Evolutionary conservation across 202 grass and related monocot species (phyloP), one percentile per base, ranked within the genome.

Genomic region (Panicum virgatum): DNA sequence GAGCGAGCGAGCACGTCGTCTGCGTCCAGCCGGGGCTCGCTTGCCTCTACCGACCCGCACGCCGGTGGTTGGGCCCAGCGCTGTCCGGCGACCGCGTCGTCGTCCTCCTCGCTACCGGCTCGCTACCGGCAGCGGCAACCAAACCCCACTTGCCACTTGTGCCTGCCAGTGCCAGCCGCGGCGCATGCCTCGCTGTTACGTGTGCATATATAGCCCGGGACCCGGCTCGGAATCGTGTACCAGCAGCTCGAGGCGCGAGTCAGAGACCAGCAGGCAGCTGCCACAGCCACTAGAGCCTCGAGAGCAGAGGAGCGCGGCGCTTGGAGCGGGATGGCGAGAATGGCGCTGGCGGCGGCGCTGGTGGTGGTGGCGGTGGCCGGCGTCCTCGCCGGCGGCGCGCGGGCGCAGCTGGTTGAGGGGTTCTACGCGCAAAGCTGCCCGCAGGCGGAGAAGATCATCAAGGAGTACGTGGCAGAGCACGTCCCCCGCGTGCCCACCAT

Each of bases 391-490:
- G 87, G 82, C 48, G 73, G 77, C 76, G 72, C 45, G 66, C 23
- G 44, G 16, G 81, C 53, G 73, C 69, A 80, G 82, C 88, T 98
- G 9, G 51, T 62, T 64, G 44, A 90, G 8, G 92, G 86, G 14
- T 98, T 85, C 88, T 98, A 98, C 88, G 63, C 12, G 15, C 63
- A 79, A 20, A 93, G 72, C 67, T 98, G 95, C 78, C 95, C 95
- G 4, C 76, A 79, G 30, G 92, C 95, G 52, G 95, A 95, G 90
- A 48, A 87, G 83, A 68, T 98, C 75, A 85, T 98, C 60, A 45
- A 69, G 62, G 76, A 75, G 13, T 98, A 88, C 90, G 88, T 90
- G 5, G 40, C 23, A 82, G 53, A 58, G 59, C 95, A 98, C 80
- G 20, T 95, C 62, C 86, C 95, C 0, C 84, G 51, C 83, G 90